Conservation (phyloP, 2,329 filamentous ascomycete species). For the Ambrosiella beaveri region DNA sequence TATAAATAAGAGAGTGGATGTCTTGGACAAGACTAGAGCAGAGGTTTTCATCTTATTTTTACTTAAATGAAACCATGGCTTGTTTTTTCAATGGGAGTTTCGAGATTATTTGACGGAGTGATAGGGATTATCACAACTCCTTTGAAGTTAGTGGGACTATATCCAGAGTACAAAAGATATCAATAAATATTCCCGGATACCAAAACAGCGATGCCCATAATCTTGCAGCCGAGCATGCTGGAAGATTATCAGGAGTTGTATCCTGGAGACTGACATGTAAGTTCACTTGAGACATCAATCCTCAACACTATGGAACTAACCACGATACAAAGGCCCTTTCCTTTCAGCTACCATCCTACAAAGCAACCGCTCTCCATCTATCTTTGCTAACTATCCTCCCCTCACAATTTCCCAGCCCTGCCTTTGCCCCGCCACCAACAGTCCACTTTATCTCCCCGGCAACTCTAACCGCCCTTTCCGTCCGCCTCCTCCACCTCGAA, state of each 20-base stretch:
- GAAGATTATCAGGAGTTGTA: constrained; percentile 3
- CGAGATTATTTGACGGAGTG: too few species aligned
- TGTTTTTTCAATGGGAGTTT: too few species aligned
- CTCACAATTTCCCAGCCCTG: neutral
- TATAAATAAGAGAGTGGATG: too few species aligned
- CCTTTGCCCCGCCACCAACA: neutral
- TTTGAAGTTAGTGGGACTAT: neutral
- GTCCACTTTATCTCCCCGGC: neutral
- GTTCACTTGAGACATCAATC: neutral
- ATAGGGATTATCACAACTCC: neutral
- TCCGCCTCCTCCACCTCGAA: constrained; percentile 1
- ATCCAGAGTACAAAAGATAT: too few species aligned
- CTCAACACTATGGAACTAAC: neutral
- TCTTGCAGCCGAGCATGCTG: constrained; percentile 8
- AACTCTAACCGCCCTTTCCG: neutral
- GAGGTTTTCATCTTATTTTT: too few species aligned
- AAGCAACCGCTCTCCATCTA: neutral
- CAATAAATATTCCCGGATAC: neutral
- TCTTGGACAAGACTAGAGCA: too few species aligned
- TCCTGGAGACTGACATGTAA: constrained; percentile 6
- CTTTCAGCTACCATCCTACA: neutral
- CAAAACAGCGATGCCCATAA: neutral
- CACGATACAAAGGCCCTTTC: neutral
- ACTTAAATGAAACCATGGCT: too few species aligned
- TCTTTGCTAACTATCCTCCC: neutral